phyloP scores from a whole-genome alignment of 495 filamentous ascomycete species.

The Lepraria neglecta region DNA sequence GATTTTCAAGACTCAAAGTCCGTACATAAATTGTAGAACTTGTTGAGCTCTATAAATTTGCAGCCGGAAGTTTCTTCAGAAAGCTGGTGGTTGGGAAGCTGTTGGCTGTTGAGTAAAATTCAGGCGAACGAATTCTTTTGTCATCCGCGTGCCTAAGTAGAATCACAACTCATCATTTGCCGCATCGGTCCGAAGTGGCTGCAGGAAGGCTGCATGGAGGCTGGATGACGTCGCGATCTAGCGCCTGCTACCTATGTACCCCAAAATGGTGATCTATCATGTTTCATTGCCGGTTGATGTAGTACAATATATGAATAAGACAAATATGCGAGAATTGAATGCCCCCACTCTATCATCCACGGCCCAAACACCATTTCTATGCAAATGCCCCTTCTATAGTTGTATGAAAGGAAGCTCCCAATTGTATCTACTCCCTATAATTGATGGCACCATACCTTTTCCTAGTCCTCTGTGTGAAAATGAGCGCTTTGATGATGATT shows the following conservation, averaged over 20 bases:
- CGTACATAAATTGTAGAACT: no score
- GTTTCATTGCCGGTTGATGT: background rate
- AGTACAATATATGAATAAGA: background rate
- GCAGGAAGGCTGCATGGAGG: slow-evolving; percentile 9
- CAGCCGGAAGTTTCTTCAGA: no score
- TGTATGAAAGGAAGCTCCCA: no score
- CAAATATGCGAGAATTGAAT: no score
- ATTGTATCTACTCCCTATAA: background rate
- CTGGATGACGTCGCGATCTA: background rate
- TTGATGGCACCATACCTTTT: background rate
- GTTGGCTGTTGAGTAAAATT: no score
- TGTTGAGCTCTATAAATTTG: no score
- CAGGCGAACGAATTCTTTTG: no score
- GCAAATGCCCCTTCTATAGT: no score
- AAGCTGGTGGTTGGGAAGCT: no score
- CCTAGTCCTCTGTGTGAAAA: background rate
- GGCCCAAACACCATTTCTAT: no score
- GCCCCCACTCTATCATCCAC: no score
- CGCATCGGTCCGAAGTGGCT: background rate
- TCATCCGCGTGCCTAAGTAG: background rate
- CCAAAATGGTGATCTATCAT: background rate
- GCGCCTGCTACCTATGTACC: background rate
- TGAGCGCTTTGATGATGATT: background rate
- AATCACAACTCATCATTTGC: background rate
- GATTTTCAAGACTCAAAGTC: no score